Evolutionary conservation across 2,329 filamentous ascomycete species (phyloP).

Genomic region (Fusarium liriodendri): DNA sequence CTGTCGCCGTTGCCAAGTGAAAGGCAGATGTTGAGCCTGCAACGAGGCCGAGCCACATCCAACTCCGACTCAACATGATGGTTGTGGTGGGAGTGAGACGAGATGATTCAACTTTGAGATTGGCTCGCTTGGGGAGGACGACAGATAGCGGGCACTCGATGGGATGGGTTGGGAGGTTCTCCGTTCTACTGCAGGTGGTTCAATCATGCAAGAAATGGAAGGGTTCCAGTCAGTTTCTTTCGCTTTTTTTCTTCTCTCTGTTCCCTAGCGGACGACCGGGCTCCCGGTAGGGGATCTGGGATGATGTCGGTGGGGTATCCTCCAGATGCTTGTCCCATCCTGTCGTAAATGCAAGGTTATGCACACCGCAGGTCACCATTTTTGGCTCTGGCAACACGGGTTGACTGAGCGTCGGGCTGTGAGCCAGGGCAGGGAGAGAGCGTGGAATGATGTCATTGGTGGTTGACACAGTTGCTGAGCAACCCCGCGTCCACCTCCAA

Average conservation of each 20-base stretch:
- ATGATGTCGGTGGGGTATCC: constrained; percentile 34
- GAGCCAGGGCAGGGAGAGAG: constrained; percentile 8
- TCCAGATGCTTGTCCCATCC: constrained; percentile 21
- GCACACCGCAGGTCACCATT: constrained; percentile 19
- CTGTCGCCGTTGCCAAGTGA: constrained; percentile 30
- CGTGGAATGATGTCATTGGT: constrained; percentile 45
- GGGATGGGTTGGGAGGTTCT: constrained; percentile 8
- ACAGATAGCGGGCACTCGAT: constrained; percentile 1
- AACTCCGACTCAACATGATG: constrained; percentile 37
- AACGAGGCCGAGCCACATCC: constrained; percentile 38
- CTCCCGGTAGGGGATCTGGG: constrained; percentile 32
- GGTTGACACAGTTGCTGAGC: constrained; percentile 43
- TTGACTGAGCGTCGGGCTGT: constrained; percentile 17
- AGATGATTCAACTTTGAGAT: constrained; percentile 8
- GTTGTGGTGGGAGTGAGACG: constrained; percentile 2
- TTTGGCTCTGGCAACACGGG: constrained; percentile 28
- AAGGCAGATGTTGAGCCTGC: constrained; percentile 33
- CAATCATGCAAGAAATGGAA: constrained; percentile 18
- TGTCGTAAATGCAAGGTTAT: constrained; percentile 33
- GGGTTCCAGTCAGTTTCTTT: constrained; percentile 10
- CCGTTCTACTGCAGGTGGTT: constrained; percentile 26
- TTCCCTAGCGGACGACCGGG: constrained; percentile 23
- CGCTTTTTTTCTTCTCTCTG: constrained; percentile 8
- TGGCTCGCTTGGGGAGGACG: neutral
- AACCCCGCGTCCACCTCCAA: constrained; percentile 34